phyloP scores from a whole-genome alignment of 169 alveolate genomes.

The Plasmodium gonderi region DNA sequence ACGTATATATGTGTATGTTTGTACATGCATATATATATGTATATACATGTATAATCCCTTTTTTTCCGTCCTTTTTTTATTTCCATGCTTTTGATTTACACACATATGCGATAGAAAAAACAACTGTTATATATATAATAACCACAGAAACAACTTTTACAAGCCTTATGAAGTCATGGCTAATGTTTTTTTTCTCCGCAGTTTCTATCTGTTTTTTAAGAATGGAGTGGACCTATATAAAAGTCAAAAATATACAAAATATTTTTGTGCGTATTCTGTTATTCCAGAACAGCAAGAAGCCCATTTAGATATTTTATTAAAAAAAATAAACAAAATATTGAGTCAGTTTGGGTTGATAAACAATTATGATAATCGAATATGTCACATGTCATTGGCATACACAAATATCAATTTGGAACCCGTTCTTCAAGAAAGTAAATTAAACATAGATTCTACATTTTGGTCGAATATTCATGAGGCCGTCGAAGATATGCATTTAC shows the following conservation, averaged over 20 bases:
- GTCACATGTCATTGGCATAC: slow-evolving; percentile 69
- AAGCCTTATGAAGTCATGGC: not conserved
- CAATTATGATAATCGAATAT: slow-evolving; percentile 17
- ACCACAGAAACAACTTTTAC: not conserved
- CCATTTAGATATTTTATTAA: slow-evolving; percentile 23
- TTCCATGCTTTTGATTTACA: not conserved
- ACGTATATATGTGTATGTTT: too few species aligned
- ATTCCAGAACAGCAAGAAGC: slow-evolving; percentile 27
- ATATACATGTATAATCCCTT: too few species aligned
- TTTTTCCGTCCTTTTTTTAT: not conserved
- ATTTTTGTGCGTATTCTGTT: slow-evolving; percentile 56
- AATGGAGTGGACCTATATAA: slow-evolving; percentile 27
- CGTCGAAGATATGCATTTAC: not conserved
- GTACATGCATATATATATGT: not conserved
- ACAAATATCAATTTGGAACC: slow-evolving; percentile 18
- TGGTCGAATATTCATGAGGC: slow-evolving; percentile 32
- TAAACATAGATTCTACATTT: not conserved
- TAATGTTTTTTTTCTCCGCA: not conserved
- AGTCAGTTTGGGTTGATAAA: slow-evolving; percentile 13
- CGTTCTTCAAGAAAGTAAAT: slow-evolving; percentile 18
- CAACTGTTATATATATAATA: not conserved
- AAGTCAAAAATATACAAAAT: slow-evolving; percentile 55
- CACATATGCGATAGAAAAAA: not conserved
- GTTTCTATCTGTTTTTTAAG: slow-evolving; percentile 43
- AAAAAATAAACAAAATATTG: slow-evolving; percentile 37